Evolutionary conservation across 2,329 filamentous ascomycete genomes (phyloP), one percentile per base, ranked within the genome.

Genomic region (Pseudocercospora vitis): DNA sequence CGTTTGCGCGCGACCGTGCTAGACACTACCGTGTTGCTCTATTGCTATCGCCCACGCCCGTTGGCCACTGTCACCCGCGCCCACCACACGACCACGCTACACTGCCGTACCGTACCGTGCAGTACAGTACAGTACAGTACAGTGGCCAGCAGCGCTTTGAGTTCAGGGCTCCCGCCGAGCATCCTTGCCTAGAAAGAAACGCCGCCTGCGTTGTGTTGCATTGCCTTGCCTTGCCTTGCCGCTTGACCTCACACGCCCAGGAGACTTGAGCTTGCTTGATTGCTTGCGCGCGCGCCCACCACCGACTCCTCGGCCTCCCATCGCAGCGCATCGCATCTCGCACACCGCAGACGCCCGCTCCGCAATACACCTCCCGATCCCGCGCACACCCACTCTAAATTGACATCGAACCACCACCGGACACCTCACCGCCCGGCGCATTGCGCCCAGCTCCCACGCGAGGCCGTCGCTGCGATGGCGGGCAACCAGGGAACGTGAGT

Each of bases 401-500:
- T n/a, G n/a, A n/a, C 44, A 33, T 11, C 32, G 31, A 37, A 8
- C 11, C 26, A n/a, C 18, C 42, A 35, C 31, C 23, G 23, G 4
- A 23, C 42, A 24, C 42, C 19, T 26, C 37, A 26, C 37, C 53
- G 28, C 44, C 40, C 18, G 49, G 53, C 53, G 53, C 53, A 52
- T 48, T 14, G 48, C 37, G 29, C 37, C 29, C 49, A 48, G 31
- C 48, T 40, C 21, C 53, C 40, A 39, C 53, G 42, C 37, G 40
- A 48, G 42, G 28, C 48, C 28, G 28, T 39, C 53, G 42, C 42
- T 45, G 53, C 46, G 23, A 56, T 56, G 53, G 53, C 53, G 23
- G 53, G 49, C 53, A 49, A 56, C 46, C 53, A 56, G 35, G 33
- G 50, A 33, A 49, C 48, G 53, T 56, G 49, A 56, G 53, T 56